Evolutionary conservation across 2,329 filamentous ascomycete species (phyloP), one percentile per base, ranked within the genome.

Genomic region (Diaporthe sp.): DNA sequence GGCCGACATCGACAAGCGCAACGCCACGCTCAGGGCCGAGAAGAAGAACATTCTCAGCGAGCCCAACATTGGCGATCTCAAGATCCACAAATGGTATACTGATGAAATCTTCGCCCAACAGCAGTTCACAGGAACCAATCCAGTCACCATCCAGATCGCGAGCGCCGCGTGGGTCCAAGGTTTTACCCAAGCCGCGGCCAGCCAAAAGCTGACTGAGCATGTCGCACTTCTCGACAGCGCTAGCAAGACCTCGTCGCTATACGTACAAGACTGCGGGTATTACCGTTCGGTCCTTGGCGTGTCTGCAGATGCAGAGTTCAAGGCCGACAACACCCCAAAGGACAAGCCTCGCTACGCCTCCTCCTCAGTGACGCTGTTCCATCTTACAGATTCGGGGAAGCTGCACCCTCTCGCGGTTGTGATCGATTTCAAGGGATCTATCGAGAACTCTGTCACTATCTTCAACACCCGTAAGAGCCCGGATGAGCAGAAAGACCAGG

Each of bases 351-450:
- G 82, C 77, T 85, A 82, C 79, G 80, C 79, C 0, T 85, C 84
- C 71, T 86, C 85, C 2, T 78, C 86, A 0, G 86, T 88, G 5
- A 83, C 79, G 2, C 80, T 88, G 12, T 88, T 86, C 76, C 82
- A 86, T 58, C 82, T 89, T 4, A 81, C 84, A 72, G 78, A 81
- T 1, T 82, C 87, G 51, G 88, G 88, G 6, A 84, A 84, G 74
- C 82, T 89, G 8, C 86, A 88, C 76, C 88, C 88, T 0, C 78
- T 89, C 4, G 86, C 87, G 28, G 88, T 89, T 76, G 84, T 85
- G 6, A 81, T 87, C 70, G 87, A 89, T 79, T 88, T 86, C 81
- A 85, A 84, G 75, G 82, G 81, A 2, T 84, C 78, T 62, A 83
- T 87, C 79, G 81, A 83, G 3, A 82, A 85, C 31, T 89, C 87